Percentiles rank a stretch among this genome's conserved stretches.
Conservation (phyloP, 768 basidiomycete species). For the Panus rudis region DNA sequence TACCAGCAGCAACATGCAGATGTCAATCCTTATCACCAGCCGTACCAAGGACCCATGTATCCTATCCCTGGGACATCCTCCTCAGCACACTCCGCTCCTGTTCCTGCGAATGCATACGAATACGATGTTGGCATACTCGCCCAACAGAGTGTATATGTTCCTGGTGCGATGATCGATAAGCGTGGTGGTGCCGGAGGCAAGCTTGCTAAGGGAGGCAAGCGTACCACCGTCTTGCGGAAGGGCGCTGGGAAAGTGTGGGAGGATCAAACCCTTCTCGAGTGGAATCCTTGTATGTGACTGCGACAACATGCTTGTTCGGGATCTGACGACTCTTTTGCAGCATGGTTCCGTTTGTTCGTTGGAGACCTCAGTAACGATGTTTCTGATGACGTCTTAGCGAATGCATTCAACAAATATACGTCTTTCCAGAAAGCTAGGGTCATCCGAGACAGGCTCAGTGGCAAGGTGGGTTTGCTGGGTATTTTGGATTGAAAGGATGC, state of each 20-base stretch:
- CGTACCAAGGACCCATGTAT: slow-evolving; percentile 70
- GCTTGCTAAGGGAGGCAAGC: slow-evolving; percentile 83
- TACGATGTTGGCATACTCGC: slow-evolving; percentile 89
- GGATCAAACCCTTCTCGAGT: slow-evolving; percentile 93
- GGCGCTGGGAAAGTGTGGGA: slow-evolving; percentile 98
- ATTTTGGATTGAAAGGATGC: slow-evolving; percentile 6
- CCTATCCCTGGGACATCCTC: slow-evolving; percentile 57
- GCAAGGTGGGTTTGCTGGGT: slow-evolving; percentile 52
- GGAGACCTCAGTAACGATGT: slow-evolving; percentile 98
- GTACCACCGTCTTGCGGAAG: slow-evolving; percentile 90
- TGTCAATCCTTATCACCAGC: slow-evolving; percentile 77
- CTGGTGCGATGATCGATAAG: slow-evolving; percentile 86
- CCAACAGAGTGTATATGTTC: slow-evolving; percentile 88
- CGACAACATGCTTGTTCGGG: not conserved
- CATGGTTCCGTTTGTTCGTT: slow-evolving; percentile 96
- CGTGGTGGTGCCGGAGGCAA: slow-evolving; percentile 81
- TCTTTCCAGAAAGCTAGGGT: slow-evolving; percentile 95
- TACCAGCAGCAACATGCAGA: slow-evolving; percentile 31
- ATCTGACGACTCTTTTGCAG: slow-evolving; percentile 32
- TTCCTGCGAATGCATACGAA: slow-evolving; percentile 87
- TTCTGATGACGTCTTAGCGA: slow-evolving; percentile 87
- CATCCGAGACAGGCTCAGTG: slow-evolving; percentile 87
- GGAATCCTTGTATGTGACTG: slow-evolving; percentile 83
- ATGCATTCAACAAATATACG: slow-evolving; percentile 89
- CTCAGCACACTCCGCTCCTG: slow-evolving; percentile 65